Base-by-base conservation (phyloP, 306 rosid species). In the Sechiopsis laciniata region DNA sequence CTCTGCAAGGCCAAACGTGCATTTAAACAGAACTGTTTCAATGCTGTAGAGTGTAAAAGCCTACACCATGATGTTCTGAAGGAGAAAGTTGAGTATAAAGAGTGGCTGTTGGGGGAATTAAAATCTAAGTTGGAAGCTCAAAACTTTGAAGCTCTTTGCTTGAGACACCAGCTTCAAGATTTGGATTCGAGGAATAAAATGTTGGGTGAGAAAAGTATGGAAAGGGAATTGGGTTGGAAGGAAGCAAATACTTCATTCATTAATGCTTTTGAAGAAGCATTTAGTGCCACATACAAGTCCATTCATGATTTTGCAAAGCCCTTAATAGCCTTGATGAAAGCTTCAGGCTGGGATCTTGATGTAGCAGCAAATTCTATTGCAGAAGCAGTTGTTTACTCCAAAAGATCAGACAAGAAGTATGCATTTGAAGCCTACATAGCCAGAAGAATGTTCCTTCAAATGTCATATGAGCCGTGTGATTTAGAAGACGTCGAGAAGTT, bases 281-380 rank as follows among this genome's bases (percentile, higher is more conserved):
- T 80, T 75, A 71, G 56, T 19, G 84, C 87, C 69, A 85, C 91
- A 45, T 84, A 87, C 0, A 85, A 85, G 75, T 88, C 90, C 54
- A 76, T 92, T 56, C 96, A 90, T 78, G 93, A 90, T 83, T 92
- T 90, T 35, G 92, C 93, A 7, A 92, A 88, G 81, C 90, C 96
- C 3, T 75, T 92, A 37, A 90, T 90, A 62, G 78, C 82, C 69
- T 78, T 90, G 85, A 84, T 90, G 96, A 90, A 87, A 79, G 92
- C 89, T 78, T 80, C 96, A 0, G 89, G 96, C 32, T 92, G 98
- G 98, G 89, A 92, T 79, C 86, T 90, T 71, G 88, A 88, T 78
- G 58, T 24, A 74, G 97, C 92, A 0, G 91, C 80, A 12, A 80
- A 70, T 50, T 78, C 89, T 5, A 79, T 87, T n/a, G 96, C 79